Evolutionary conservation across 2,329 filamentous ascomycete genomes (phyloP).

Genomic region (Exserohilum turcica): DNA sequence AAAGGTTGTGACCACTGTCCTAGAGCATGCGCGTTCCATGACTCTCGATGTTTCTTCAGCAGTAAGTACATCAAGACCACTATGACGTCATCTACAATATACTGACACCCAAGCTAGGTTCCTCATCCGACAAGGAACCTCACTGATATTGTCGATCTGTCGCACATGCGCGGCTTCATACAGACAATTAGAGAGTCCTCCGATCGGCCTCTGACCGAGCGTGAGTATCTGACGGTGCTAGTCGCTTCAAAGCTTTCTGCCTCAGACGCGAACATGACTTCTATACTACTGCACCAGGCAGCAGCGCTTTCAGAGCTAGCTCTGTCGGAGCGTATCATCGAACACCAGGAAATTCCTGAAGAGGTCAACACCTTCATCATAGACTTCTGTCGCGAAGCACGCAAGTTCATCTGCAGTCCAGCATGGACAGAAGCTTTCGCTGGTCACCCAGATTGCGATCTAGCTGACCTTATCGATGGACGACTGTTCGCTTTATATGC

Average conservation of each 20-base stretch:
- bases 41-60: conserved; percentile 20
- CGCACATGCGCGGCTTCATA: conserved; percentile 27
- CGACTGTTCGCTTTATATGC: conserved; percentile 46
- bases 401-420: conserved; percentile 45
- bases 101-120: conserved; percentile 3
- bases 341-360: conserved; percentile 37
- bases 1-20: conserved; percentile 55
- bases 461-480: conserved; percentile 63
- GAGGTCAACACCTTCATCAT: conserved; percentile 42
- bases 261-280: conserved; percentile 37
- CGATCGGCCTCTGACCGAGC: conserved; percentile 37
- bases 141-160: conserved; percentile 20
- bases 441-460: conserved; percentile 47
- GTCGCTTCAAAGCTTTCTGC: conserved; percentile 43
- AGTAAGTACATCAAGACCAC: conserved; percentile 16
- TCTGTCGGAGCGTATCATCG: conserved; percentile 47
- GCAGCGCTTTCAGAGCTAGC: conserved; percentile 50
- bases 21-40: conserved; percentile 27
- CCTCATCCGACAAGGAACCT: conserved; percentile 8
- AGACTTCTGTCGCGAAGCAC: conserved; percentile 48
- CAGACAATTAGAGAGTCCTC: conserved; percentile 22
- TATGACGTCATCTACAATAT: background rate
- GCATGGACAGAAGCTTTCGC: conserved; percentile 43
- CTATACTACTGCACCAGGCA: conserved; percentile 52
- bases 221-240: conserved; percentile 42